These are phyloP conservation scores for Colletotrichum horii DNA, from an alignment of 2,329 filamentous ascomycete species.

Conservation along the genomic window DNA sequence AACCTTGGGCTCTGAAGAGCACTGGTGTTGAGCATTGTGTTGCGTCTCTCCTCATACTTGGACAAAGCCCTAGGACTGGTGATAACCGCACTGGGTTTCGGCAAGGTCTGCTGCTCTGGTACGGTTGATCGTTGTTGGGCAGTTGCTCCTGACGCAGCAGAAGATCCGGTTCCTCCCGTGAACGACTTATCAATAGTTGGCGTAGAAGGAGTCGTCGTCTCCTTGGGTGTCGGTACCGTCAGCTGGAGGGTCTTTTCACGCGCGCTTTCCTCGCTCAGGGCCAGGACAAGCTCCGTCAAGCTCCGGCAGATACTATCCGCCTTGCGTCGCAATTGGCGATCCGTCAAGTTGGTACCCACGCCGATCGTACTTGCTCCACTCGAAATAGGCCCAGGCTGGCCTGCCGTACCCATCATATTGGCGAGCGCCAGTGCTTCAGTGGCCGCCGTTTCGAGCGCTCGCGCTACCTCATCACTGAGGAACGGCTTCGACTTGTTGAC, in stretches of 20 bases:
- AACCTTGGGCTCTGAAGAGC: constrained; percentile 51
- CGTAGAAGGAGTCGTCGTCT: constrained; percentile 37
- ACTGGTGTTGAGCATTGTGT: constrained; percentile 49
- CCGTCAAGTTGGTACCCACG: constrained; percentile 61
- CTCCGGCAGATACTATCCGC: constrained; percentile 92
- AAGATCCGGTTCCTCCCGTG: constrained; percentile 23
- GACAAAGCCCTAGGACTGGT: constrained; percentile 54
- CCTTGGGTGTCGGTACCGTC: constrained; percentile 28
- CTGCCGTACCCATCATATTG: constrained; percentile 75
- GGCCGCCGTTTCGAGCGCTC: constrained; percentile 79
- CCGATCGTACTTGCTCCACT: constrained; percentile 70
- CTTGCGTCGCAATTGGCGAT: constrained; percentile 87
- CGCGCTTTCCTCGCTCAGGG: constrained; percentile 68
- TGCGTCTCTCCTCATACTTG: constrained; percentile 59
- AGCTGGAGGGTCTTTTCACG: constrained; percentile 36
- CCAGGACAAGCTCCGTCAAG: constrained; percentile 89
- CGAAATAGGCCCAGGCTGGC: constrained; percentile 72
- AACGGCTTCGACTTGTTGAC: constrained; percentile 77
- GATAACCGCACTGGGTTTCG: constrained; percentile 27
- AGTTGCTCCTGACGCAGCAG: constrained; percentile 24
- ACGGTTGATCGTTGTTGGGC: constrained; percentile 47
- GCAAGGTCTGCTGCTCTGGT: constrained; percentile 39
- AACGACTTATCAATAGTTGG: constrained; percentile 50
- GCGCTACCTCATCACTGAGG: constrained; percentile 75
- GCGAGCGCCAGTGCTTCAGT: constrained; percentile 82